These are phyloP conservation scores for Nannochloris sp. DNA, from an alignment of 139 green algal genomes.

Conservation along the genomic window DNA sequence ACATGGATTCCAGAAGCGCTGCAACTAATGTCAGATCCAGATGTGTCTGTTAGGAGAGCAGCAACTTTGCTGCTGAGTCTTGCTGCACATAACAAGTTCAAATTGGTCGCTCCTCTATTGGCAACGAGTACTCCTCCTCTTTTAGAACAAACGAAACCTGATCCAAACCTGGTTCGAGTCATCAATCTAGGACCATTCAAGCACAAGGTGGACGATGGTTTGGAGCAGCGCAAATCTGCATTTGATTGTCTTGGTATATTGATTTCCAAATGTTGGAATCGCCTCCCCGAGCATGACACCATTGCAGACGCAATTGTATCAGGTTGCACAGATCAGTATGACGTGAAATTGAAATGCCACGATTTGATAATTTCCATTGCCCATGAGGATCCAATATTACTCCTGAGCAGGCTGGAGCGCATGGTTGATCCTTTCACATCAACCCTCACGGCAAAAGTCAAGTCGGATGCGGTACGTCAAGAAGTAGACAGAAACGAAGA, in stretches of 20 bases:
- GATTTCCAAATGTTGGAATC: constrained; percentile 42
- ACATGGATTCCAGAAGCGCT: constrained; percentile 50
- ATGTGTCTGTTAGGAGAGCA: constrained; percentile 67
- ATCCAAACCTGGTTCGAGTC: constrained; percentile 54
- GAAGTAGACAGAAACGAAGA: constrained; percentile 96
- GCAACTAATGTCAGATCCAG: constrained; percentile 10
- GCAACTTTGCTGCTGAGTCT: constrained; percentile 63
- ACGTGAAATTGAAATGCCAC: constrained; percentile 82
- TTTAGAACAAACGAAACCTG: constrained; percentile 72
- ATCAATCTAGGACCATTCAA: constrained; percentile 94
- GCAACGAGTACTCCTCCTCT: constrained; percentile 65
- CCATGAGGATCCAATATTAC: constrained; percentile 32
- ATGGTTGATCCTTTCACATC: constrained; percentile 77
- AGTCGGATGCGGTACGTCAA: constrained; percentile 93
- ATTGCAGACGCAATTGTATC: constrained; percentile 41
- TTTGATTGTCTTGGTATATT: constrained; percentile 87
- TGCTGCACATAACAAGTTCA: constrained; percentile 57
- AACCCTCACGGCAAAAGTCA: constrained; percentile 77
- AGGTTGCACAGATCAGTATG: constrained; percentile 64
- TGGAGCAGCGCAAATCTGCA: constrained; percentile 92
- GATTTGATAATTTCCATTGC: constrained; percentile 68
- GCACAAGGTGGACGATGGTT: constrained; percentile 88
- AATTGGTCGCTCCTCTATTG: constrained; percentile 53
- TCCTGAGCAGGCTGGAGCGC: constrained; percentile 44
- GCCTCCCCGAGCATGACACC: constrained; percentile 19